phyloP scores from a whole-genome alignment of 1,284 basidiomycete species.

The Puccinia triticina region DNA sequence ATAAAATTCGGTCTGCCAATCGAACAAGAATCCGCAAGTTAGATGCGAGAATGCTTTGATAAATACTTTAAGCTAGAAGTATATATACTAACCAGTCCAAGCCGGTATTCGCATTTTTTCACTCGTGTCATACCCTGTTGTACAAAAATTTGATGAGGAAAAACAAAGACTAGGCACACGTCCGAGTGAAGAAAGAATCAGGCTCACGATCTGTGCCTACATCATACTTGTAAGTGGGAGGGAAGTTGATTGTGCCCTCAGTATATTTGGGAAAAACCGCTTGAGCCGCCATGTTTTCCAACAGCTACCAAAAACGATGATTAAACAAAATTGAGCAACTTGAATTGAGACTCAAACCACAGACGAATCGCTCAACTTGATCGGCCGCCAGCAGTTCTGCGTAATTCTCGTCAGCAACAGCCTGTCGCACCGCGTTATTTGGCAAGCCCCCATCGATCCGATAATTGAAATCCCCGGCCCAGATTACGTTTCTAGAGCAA shows the following conservation, averaged over 20 bases:
- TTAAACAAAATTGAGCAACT: background rate
- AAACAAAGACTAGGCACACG: background rate
- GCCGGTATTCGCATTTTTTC: constrained; percentile 96
- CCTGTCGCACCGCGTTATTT: constrained; percentile 74
- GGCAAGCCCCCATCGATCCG: constrained; percentile 73
- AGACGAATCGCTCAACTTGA: constrained; percentile 67
- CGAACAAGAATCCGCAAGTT: constrained; percentile 14
- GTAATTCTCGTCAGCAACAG: constrained; percentile 70
- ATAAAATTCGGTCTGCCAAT: constrained; percentile 82
- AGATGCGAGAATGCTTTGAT: constrained; percentile 8
- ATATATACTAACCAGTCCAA: constrained; percentile 76
- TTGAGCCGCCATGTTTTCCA: constrained; percentile 70
- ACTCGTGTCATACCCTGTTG: constrained; percentile 77
- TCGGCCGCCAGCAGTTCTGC: constrained; percentile 77
- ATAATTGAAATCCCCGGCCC: constrained; percentile 94
- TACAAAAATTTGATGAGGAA: constrained; percentile 51
- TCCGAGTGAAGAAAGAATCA: background rate
- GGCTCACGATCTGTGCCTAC: constrained; percentile 57
- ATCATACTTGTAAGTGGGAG: constrained; percentile 87
- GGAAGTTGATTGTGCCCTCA: constrained; percentile 84
- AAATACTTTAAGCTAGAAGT: background rate
- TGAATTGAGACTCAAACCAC: background rate
- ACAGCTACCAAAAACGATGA: constrained; percentile 65
- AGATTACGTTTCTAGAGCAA: constrained; percentile 74
- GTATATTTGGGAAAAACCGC: constrained; percentile 79